Evolutionary conservation across 2,329 filamentous ascomycete species (phyloP), one percentile per base, ranked within the genome.

Genomic region (Volutella citrinella): DNA sequence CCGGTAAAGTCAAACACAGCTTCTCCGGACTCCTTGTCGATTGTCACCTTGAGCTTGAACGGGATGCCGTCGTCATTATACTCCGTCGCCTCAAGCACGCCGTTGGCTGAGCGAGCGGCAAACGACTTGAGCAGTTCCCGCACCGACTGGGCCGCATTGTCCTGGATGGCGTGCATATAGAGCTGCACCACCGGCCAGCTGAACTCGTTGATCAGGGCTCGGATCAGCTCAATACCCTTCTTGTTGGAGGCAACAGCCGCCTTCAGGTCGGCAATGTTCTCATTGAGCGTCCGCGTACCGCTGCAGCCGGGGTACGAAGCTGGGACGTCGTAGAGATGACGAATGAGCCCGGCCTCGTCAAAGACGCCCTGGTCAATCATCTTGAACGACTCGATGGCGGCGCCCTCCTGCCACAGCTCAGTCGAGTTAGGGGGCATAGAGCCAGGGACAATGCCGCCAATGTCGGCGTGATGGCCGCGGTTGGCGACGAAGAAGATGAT

Each of bases 31-130:
- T 80, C 71, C 0, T 76, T 74, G 51, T 91, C 78, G 44, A 94
- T 93, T 2, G 78, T 82, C 10, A 94, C 74, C 42, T 80, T 82
- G 7, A 94, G 72, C 32, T 75, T 70, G 51, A 94, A 91, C 0
- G 86, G 84, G 9, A 77, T 85, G 17, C 87, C 87, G 49, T 94
- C 87, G 49, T 94, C 88, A 81, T 93, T 91, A 63, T 81, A 87
- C 51, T 95, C 87, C 2, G 82, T 69, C 0, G 88, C 84, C 7
- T 77, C 74, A 1, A 94, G 72, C n/a, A 85, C 78, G 37, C 78
- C 72, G 4, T 82, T 82, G 45, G 79, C 72, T 46, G 88, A 87
- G 16, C 78, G 72, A 42, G 74, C 74, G 51, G 79, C 73, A n/a
- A 91, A 80, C 4, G 76, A 69, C 52, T 84, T 88, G 18, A 94